Conservation (phyloP, 129 eudicot species). For the Centrapalus pauciflorus region DNA sequence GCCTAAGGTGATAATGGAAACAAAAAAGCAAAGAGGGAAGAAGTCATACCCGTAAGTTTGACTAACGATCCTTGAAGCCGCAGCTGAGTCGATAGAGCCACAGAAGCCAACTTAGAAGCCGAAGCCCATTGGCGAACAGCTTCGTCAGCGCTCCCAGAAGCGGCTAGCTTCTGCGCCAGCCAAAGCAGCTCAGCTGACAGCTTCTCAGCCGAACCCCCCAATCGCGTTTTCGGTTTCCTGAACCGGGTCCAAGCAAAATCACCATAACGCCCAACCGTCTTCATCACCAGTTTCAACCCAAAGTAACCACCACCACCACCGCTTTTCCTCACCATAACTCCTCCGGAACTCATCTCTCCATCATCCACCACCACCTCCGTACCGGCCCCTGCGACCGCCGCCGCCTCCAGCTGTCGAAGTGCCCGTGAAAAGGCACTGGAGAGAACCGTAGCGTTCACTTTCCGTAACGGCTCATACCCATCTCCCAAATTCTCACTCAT, state of each 20-base stretch:
- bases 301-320: conserved; percentile 13
- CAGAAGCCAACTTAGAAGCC: conserved; percentile 59
- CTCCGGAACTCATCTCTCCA: background rate
- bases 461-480: conserved; percentile 31
- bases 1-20: background rate
- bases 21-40: background rate
- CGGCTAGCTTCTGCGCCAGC: conserved; percentile 68
- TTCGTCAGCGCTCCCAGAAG: conserved; percentile 59
- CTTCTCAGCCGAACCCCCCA: conserved; percentile 63
- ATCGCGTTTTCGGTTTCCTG: conserved; percentile 20
- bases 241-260: conserved; percentile 40
- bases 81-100: conserved; percentile 57
- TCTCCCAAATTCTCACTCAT: conserved; percentile 56
- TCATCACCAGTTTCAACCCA: conserved; percentile 27
- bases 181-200: conserved; percentile 78
- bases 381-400: background rate
- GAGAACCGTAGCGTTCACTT: conserved; percentile 51
- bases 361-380: background rate
- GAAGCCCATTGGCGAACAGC: conserved; percentile 76
- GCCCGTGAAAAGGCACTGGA: conserved; percentile 58
- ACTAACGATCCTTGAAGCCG: conserved; percentile 71
- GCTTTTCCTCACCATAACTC: conserved; percentile 8
- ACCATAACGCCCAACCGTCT: conserved; percentile 29
- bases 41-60: conserved; percentile 57
- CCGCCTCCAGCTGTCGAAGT: conserved; percentile 45